Percentiles rank a stretch among this genome's conserved stretches.
These are phyloP conservation scores for Phaeotremella fagi DNA, from an alignment of 768 basidiomycete species.

Conservation along the genomic window DNA sequence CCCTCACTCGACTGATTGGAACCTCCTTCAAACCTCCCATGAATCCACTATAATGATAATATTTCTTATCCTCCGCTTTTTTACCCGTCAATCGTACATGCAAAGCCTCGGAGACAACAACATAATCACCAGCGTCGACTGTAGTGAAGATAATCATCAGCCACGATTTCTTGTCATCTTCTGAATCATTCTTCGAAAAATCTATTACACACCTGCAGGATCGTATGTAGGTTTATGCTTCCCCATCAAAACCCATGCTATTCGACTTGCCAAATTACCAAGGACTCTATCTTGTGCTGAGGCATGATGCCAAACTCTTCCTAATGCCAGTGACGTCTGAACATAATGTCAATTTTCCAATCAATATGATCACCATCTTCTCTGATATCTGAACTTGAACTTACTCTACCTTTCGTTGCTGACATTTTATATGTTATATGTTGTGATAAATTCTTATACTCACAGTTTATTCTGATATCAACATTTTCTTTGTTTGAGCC, in stretches of 20 bases:
- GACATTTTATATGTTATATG: constrained; percentile 18
- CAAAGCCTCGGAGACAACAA: constrained; percentile 84
- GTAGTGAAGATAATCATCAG: constrained; percentile 3
- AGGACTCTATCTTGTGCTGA: constrained; percentile 85
- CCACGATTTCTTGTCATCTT: background rate
- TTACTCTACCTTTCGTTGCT: constrained; percentile 31
- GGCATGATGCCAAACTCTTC: constrained; percentile 94
- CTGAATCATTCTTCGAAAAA: background rate
- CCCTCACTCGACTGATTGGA: constrained; percentile 76
- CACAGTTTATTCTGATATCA: background rate
- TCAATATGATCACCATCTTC: background rate
- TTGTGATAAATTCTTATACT: too few relatives aligned
- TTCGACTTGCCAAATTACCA: constrained; percentile 88
- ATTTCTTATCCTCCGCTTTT: constrained; percentile 81
- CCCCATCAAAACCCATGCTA: constrained; percentile 94
- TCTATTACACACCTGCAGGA: constrained; percentile 63
- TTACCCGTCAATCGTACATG: constrained; percentile 80
- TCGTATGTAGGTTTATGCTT: constrained; percentile 98
- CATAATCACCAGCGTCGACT: constrained; percentile 98
- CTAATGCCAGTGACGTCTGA: constrained; percentile 90
- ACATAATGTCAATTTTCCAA: background rate
- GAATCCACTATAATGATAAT: constrained; percentile 84
- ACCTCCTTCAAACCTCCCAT: constrained; percentile 92
- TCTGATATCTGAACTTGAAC: too few relatives aligned
- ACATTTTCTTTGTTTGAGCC: background rate